phyloP scores from a whole-genome alignment of 176 grass and related monocot genomes.

The Cenchrus purpureus region DNA sequence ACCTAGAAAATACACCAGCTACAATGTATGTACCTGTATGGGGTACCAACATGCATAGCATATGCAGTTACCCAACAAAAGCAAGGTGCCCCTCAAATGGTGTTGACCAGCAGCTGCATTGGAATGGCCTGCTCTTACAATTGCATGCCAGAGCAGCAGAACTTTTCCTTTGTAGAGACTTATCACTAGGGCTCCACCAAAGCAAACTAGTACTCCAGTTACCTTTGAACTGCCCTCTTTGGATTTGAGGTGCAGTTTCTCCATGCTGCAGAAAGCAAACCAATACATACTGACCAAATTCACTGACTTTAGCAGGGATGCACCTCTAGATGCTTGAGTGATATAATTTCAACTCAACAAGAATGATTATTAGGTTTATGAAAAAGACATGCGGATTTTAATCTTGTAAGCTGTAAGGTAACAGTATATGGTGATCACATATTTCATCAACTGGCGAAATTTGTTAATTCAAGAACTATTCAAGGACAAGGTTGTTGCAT shows the following conservation, averaged over 20 bases:
- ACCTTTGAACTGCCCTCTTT: slow-evolving; percentile 12
- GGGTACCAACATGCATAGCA: slow-evolving; percentile 22
- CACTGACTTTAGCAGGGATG: not conserved
- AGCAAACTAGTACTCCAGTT: slow-evolving; percentile 11
- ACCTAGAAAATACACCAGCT: too few relatives aligned
- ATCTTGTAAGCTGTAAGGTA: too few relatives aligned
- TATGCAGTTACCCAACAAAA: slow-evolving; percentile 28
- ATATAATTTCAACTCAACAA: too few relatives aligned
- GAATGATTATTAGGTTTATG: not conserved
- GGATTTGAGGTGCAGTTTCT: slow-evolving; percentile 5
- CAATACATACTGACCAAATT: not conserved
- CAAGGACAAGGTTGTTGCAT: too few relatives aligned
- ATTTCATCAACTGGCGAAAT: not conserved
- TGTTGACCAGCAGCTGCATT: slow-evolving; percentile 9
- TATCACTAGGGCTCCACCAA: slow-evolving; percentile 25
- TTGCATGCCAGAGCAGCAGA: not conserved
- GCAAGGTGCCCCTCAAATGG: slow-evolving; percentile 27
- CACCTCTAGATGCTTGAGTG: not conserved
- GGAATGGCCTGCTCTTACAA: not conserved
- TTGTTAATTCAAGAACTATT: not conserved
- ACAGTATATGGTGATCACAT: not conserved
- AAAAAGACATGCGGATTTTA: too few relatives aligned
- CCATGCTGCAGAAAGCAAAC: slow-evolving; percentile 17
- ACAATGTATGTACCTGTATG: not conserved
- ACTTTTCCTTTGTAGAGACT: slow-evolving; percentile 20